Evolutionary conservation across 805 yeast genomes (phyloP).

Genomic region (Metschnikowia lachancei): DNA sequence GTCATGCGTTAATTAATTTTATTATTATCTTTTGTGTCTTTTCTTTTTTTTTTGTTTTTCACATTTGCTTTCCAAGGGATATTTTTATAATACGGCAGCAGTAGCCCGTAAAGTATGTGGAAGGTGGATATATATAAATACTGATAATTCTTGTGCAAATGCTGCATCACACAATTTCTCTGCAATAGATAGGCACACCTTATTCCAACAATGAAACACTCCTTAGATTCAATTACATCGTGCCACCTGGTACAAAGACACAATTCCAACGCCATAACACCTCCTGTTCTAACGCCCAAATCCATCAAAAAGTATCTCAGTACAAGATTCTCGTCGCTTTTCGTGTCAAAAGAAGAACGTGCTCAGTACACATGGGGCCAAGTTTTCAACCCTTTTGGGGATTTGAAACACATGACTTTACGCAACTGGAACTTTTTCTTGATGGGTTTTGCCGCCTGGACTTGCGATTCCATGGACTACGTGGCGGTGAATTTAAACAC

Average conservation of each 20-base stretch:
- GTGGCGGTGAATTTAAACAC: conserved; percentile 56
- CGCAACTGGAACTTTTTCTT: conserved; percentile 50
- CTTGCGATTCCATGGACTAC: conserved; percentile 66
- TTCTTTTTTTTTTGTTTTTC: too few relatives aligned
- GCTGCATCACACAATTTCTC: background rate
- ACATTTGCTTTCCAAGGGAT: too few relatives aligned
- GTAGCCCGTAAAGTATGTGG: too few relatives aligned
- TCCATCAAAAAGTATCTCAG: conserved; percentile 36
- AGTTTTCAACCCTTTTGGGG: conserved; percentile 42
- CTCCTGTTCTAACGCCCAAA: conserved; percentile 31
- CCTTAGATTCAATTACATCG: conserved; percentile 11
- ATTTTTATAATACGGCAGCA: too few relatives aligned
- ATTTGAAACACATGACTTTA: conserved; percentile 16
- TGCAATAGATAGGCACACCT: too few relatives aligned
- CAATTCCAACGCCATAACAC: conserved; percentile 17
- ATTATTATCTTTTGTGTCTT: too few relatives aligned
- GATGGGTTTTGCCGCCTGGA: conserved; percentile 58
- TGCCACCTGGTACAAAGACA: conserved; percentile 14
- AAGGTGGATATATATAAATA: too few relatives aligned
- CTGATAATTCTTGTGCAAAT: too few relatives aligned
- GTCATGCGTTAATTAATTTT: too few relatives aligned
- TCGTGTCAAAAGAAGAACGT: conserved; percentile 45
- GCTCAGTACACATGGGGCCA: conserved; percentile 34
- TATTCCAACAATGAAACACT: conserved; percentile 3
- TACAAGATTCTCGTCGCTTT: conserved; percentile 51